Evolutionary conservation across 768 basidiomycete species (phyloP).

Genomic region (Kondoa subrosea): DNA sequence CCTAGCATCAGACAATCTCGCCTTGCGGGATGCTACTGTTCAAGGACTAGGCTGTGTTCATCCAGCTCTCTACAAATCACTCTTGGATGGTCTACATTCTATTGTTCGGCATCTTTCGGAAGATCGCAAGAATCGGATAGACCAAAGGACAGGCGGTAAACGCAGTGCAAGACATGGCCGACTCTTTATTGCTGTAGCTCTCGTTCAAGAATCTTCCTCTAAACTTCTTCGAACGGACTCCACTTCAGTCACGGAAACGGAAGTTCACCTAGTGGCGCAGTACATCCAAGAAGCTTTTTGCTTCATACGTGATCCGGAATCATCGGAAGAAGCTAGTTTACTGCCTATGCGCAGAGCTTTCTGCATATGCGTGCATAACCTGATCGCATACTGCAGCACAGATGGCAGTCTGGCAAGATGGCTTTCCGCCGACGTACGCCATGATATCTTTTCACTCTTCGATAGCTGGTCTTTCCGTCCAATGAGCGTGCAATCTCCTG

Average conservation of each 20-base stretch:
- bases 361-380: constrained; percentile 11
- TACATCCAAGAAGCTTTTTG: constrained; percentile 68
- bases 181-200: constrained; percentile 66
- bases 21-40: constrained; percentile 71
- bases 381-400: constrained; percentile 53
- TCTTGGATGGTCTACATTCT: constrained; percentile 66
- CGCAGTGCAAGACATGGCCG: constrained; percentile 57
- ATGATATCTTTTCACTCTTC: constrained; percentile 4
- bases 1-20: constrained; percentile 64
- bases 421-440: neutral
- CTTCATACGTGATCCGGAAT: constrained; percentile 54
- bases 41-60: constrained; percentile 78
- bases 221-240: constrained; percentile 56
- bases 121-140: constrained; percentile 38
- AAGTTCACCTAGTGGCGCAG: constrained; percentile 61
- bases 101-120: constrained; percentile 74
- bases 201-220: constrained; percentile 58
- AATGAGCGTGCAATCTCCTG: neutral
- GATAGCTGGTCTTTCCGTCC: constrained; percentile 8
- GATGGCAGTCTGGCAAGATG: constrained; percentile 40
- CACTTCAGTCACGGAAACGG: constrained; percentile 43
- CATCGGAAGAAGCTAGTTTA: constrained; percentile 56
- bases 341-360: constrained; percentile 33
- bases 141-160: constrained; percentile 32
- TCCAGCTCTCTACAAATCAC: constrained; percentile 52